Evolutionary conservation across 2,329 filamentous ascomycete species (phyloP), one percentile per base, ranked within the genome.

Genomic region (Cercospora berteroae): DNA sequence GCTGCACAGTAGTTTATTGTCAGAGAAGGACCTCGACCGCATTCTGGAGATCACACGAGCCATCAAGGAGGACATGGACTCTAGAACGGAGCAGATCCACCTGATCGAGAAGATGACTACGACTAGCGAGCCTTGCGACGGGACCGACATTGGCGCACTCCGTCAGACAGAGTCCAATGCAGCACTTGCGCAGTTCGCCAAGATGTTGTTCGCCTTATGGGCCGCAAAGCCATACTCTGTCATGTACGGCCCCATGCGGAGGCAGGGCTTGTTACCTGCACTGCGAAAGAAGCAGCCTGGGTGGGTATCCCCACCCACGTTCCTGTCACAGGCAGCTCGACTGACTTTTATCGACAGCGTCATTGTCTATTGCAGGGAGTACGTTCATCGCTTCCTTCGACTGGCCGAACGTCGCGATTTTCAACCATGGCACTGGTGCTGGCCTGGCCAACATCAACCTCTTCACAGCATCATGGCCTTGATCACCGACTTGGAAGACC

Each of bases 401-500:
- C 65, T 72, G 12, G 66, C 71, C 25, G 67, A 73, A 52, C 63
- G 68, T 18, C 64, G 67, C n/a, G 69, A 72, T 29, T 71, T 72
- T 10, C 71, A 72, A 56, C 71, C 71, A 12, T 72, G 71, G 71
- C 71, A 72, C 67, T 72, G 71, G 71, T 70, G 67, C 50, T 72
- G 69, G 70, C 69, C 68, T 16, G 70, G 71, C 12, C 71, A 72
- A 60, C 72, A 74, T 64, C 72, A 74, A 44, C 72, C 72, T 16
- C 29, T 74, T 20, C 72, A 74, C 62, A 71, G 71, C 61, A 72
- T 74, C 36, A 73, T 72, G 68, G 69, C 71, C 25, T 55, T 74
- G n/a, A 72, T 74, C 9, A 69, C 68, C 20, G 70, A 72, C 57
- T 60, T 74, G 6, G 71, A 72, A 66, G 71, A 73, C 18, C 58